Base-by-base conservation (phyloP, 495 filamentous ascomycete genomes). In the Chaetomium tenue region DNA sequence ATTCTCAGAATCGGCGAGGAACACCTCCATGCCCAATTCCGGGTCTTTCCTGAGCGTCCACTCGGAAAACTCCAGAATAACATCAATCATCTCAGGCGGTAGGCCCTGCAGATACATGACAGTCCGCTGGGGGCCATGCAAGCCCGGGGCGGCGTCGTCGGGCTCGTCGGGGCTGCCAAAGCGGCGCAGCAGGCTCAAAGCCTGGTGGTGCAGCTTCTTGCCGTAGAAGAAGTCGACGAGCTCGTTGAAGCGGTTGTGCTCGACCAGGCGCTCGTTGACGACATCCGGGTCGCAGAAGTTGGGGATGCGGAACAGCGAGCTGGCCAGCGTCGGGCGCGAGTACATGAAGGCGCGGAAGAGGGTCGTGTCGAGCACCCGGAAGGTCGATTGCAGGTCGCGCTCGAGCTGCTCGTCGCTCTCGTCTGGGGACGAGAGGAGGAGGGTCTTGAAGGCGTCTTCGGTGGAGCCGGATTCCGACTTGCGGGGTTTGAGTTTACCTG, bases 251-350 rank as follows among this genome's bases (percentile, higher is more conserved):
- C 92, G 89, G 48, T 90, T 89, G 58, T 87, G 89, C 72, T 96
- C 92, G 63, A 95, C 87, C 11, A 99, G 81, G 65, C 90, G 88
- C 75, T 97, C 90, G 73, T 95, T 93, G 28, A 99, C 93, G 1
- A 99, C 94, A 30, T 90, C 89, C 0, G 94, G 93, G 67, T 98
- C 93, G 69, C 94, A 97, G 75, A 96, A 97, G 73, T 99, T 99
- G 72, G 91, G 88, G 56, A 98, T 91, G 16, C 95, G 91, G 77
- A 99, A 97, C 0, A 99, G 85, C 3, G 92, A 90, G 0, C 90
- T 91, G 33, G 91, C 92, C 0, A 98, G 81, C 2, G 89, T 85
- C 6, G 94, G 94, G 13, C 86, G 88, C 6, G 88, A 90, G 66
- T 91, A 91, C 90, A 98, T 97, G 71, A 94, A 92, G 2, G 91